Conservation (phyloP, 331 rosid genomes). For the Erythrophleum ivorense region DNA sequence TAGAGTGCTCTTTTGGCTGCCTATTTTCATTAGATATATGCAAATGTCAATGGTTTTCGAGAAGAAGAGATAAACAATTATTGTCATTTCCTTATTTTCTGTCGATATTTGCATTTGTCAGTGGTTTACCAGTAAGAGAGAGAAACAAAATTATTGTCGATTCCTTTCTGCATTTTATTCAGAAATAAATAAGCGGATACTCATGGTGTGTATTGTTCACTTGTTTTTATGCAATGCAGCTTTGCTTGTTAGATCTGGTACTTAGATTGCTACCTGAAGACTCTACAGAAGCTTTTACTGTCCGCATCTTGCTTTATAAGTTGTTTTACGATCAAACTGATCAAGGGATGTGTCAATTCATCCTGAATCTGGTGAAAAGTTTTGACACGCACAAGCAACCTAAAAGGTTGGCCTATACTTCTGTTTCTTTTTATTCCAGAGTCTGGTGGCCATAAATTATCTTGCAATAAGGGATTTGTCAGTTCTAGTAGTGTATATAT, state of each 20-base stretch:
- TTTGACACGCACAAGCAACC: slow-evolving; percentile 84
- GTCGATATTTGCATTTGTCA: too few relatives aligned
- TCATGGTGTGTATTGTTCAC: too few relatives aligned
- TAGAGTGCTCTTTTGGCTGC: background rate
- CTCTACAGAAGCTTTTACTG: slow-evolving; percentile 79
- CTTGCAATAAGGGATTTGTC: background rate
- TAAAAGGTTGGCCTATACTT: too few relatives aligned
- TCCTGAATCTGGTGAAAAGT: slow-evolving; percentile 67
- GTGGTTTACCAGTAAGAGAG: too few relatives aligned
- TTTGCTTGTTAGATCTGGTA: slow-evolving; percentile 80
- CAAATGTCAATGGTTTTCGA: too few relatives aligned
- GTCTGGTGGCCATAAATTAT: too few relatives aligned
- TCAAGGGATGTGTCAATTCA: slow-evolving; percentile 87
- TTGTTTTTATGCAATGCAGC: slow-evolving; percentile 55
- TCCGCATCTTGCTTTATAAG: slow-evolving; percentile 88
- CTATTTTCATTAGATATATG: slow-evolving; percentile 27
- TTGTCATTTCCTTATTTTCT: too few relatives aligned
- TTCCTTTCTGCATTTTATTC: too few relatives aligned
- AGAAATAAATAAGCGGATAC: too few relatives aligned
- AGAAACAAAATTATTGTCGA: too few relatives aligned
- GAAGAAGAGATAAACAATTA: too few relatives aligned
- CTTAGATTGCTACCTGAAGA: slow-evolving; percentile 73
- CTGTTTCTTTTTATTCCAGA: too few relatives aligned
- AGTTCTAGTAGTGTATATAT: background rate
- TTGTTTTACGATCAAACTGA: slow-evolving; percentile 94